Conservation (phyloP, 2,329 filamentous ascomycete genomes). For the Cladophialophora chaetospira region DNA sequence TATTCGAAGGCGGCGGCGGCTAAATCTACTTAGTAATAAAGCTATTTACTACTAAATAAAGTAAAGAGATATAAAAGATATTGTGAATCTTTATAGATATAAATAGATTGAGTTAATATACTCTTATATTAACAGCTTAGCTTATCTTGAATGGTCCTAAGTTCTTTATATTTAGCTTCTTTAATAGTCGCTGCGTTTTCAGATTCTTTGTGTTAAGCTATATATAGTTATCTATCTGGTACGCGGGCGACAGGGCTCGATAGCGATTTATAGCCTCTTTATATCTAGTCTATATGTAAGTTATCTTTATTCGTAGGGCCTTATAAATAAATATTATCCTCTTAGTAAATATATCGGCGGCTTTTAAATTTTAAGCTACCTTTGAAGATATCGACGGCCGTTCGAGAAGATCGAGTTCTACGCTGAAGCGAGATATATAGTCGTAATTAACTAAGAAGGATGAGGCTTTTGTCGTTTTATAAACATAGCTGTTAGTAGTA, state of each 20-base stretch:
- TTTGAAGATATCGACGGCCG: background rate
- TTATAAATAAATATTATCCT: background rate
- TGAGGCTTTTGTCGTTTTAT: background rate
- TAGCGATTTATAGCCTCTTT: background rate
- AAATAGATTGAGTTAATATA: background rate
- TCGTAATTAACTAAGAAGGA: background rate
- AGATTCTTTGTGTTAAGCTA: background rate
- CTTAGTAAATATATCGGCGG: background rate
- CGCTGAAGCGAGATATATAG: background rate
- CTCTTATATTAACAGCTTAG: background rate
- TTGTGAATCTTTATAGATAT: background rate
- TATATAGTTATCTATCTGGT: background rate
- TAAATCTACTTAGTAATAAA: background rate
- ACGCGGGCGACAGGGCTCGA: background rate
- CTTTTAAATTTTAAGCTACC: background rate
- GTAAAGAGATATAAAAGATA: background rate
- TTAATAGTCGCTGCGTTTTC: background rate
- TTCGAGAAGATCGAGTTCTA: background rate
- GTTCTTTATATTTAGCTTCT: background rate
- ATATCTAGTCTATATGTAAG: background rate
- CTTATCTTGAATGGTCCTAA: background rate
- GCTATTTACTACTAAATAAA: background rate
- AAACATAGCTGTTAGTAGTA: background rate
- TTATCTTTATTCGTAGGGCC: background rate
- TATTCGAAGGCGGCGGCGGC: too few relatives aligned